Conservation (phyloP, 805 yeast species). For the Candida insectalens region DNA sequence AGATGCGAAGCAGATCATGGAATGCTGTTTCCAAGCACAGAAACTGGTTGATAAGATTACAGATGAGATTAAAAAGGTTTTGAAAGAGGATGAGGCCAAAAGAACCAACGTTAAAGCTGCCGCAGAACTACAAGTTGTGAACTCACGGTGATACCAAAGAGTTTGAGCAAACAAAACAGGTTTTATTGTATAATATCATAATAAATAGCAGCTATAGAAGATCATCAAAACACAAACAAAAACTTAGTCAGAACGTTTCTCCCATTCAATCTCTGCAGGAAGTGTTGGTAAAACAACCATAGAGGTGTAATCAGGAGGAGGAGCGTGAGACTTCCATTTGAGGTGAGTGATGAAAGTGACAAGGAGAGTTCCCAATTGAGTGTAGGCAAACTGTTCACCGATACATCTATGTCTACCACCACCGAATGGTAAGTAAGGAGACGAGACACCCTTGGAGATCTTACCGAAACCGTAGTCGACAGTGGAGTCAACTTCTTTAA, state of each 20-base stretch:
- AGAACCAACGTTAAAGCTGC: conserved; percentile 14
- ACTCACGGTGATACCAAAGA: too few relatives aligned
- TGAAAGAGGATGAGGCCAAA: conserved; percentile 41
- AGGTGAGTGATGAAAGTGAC: conserved; percentile 64
- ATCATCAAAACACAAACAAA: too few relatives aligned
- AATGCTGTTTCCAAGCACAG: conserved; percentile 60
- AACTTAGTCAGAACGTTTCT: conserved; percentile 26
- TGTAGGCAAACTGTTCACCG: conserved; percentile 96
- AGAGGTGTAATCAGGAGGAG: conserved; percentile 68
- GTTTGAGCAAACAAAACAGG: too few relatives aligned
- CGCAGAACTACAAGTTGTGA: conserved; percentile 23
- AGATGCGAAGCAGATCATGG: conserved; percentile 58
- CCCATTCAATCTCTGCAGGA: conserved; percentile 69
- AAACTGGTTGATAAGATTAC: conserved; percentile 55
- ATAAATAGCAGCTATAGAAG: too few relatives aligned
- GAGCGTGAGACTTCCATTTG: conserved; percentile 65
- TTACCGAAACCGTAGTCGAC: conserved; percentile 97
- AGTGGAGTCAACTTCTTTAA: conserved; percentile 18
- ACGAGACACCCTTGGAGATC: conserved; percentile 88
- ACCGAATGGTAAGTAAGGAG: conserved; percentile 96
- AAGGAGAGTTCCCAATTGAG: conserved; percentile 82
- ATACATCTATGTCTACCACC: conserved; percentile 99
- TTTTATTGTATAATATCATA: neutral
- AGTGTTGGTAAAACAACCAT: conserved; percentile 88
- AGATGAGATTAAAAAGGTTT: conserved; percentile 43